phyloP scores from a whole-genome alignment of 2,329 filamentous ascomycete genomes.

The Epichloe brachyelytri region DNA sequence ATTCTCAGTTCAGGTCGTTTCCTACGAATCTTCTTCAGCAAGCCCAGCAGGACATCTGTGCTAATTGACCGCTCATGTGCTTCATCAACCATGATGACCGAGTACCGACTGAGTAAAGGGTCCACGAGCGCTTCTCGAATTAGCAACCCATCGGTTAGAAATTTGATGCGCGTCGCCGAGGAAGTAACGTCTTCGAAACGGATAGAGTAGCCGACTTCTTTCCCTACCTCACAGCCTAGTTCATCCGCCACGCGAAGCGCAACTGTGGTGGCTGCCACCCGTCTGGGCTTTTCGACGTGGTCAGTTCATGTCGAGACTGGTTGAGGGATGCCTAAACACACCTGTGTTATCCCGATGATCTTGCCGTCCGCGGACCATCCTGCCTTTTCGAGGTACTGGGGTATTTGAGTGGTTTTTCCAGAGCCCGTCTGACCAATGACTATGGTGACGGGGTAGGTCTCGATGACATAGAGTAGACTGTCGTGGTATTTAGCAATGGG shows the following conservation, averaged over 20 bases:
- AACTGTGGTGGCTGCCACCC: constrained; percentile 84
- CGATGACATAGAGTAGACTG: constrained; percentile 71
- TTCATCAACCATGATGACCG: constrained; percentile 95
- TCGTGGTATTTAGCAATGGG: constrained; percentile 78
- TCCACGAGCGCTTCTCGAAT: constrained; percentile 88
- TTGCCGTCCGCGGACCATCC: constrained; percentile 84
- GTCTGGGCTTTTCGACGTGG: constrained; percentile 49
- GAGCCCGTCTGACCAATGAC: constrained; percentile 90
- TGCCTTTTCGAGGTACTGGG: constrained; percentile 75
- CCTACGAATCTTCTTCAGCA: constrained; percentile 81
- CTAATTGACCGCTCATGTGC: constrained; percentile 89
- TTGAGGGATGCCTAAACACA: constrained; percentile 26
- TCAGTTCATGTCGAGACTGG: neutral
- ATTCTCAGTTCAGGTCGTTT: constrained; percentile 72
- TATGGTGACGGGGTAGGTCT: constrained; percentile 73
- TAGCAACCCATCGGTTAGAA: constrained; percentile 84
- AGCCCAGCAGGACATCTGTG: constrained; percentile 78
- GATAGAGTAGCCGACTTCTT: constrained; percentile 88
- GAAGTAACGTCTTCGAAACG: constrained; percentile 87
- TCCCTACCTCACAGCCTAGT: constrained; percentile 70
- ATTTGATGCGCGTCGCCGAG: constrained; percentile 76
- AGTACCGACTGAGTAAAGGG: constrained; percentile 79
- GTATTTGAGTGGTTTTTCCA: constrained; percentile 91
- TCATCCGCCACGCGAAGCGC: constrained; percentile 84
- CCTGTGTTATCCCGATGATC: constrained; percentile 80